Evolutionary conservation across 495 filamentous ascomycete species (phyloP).

Genomic region (Pyrenula massariospora): DNA sequence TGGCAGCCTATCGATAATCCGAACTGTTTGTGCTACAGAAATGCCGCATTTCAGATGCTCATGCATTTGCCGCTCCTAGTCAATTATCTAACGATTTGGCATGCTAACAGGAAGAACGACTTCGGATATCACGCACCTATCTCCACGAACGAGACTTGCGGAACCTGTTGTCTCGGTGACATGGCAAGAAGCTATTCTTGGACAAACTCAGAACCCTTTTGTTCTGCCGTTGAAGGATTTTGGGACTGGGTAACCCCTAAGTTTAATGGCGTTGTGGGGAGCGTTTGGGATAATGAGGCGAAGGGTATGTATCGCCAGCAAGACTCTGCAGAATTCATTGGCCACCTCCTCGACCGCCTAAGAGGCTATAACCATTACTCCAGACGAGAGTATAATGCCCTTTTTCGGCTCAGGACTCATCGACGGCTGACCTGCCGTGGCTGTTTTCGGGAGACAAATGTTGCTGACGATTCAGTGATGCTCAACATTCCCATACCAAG

Average conservation of each 20-base stretch:
- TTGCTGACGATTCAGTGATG: not conserved
- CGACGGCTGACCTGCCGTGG: not conserved
- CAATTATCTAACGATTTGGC: not conserved
- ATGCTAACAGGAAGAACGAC: not conserved
- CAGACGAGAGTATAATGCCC: not conserved
- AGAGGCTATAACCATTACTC: not conserved
- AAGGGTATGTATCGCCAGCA: not conserved
- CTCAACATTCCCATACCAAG: not conserved
- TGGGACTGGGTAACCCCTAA: not conserved
- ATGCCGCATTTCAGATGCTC: not conserved
- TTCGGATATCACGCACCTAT: not conserved
- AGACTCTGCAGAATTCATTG: not conserved
- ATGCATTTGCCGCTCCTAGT: not conserved
- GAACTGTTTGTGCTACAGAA: not conserved
- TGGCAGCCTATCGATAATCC: not conserved
- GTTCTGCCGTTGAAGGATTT: not conserved
- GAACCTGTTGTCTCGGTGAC: not conserved
- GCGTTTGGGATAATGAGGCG: not conserved
- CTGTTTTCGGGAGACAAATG: not conserved
- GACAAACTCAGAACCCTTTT: not conserved
- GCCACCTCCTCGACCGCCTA: not conserved
- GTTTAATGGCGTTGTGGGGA: no score
- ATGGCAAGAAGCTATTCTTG: not conserved
- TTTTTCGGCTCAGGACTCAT: not conserved
- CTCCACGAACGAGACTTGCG: not conserved